These are phyloP conservation scores for Ustilago nuda DNA, from an alignment of 1,284 basidiomycete genomes.

Conservation along the genomic window DNA sequence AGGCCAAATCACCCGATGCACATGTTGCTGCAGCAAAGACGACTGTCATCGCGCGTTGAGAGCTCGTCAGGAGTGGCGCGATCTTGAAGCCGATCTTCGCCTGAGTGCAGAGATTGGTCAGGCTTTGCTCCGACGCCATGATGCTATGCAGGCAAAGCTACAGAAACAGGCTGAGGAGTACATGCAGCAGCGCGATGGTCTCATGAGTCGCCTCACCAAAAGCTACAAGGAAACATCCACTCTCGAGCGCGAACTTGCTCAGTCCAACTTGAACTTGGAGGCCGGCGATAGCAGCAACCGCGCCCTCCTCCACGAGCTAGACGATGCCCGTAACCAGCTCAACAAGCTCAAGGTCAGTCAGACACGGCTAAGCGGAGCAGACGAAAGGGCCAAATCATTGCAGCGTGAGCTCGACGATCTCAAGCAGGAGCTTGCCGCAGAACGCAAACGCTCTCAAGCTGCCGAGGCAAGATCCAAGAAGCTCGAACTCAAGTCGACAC, in stretches of 20 bases:
- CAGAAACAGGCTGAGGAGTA: slow-evolving; percentile 67
- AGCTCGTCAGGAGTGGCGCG: slow-evolving; percentile 62
- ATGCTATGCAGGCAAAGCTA: slow-evolving; percentile 79
- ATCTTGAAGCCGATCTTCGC: slow-evolving; percentile 65
- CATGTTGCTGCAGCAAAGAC: slow-evolving; percentile 62
- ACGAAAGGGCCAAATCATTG: slow-evolving; percentile 25
- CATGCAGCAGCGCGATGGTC: slow-evolving; percentile 57
- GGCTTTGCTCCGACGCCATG: slow-evolving; percentile 85
- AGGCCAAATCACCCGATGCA: slow-evolving; percentile 29
- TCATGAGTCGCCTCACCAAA: slow-evolving; percentile 57
- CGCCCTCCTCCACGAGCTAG: slow-evolving; percentile 79
- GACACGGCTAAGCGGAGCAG: slow-evolving; percentile 74
- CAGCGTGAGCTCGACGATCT: slow-evolving; percentile 81
- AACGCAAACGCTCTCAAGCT: slow-evolving; percentile 77
- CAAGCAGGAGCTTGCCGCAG: slow-evolving; percentile 82
- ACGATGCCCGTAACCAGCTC: slow-evolving; percentile 79
- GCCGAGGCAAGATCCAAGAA: slow-evolving; percentile 77
- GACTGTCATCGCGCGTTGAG: slow-evolving; percentile 58
- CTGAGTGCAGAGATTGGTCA: slow-evolving; percentile 85
- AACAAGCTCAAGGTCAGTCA: slow-evolving; percentile 78
- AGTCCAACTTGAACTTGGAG: slow-evolving; percentile 84
- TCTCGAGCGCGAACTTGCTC: slow-evolving; percentile 78
- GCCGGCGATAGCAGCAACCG: slow-evolving; percentile 83
- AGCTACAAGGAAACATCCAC: slow-evolving; percentile 56
- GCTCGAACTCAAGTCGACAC: slow-evolving; percentile 67